Evolutionary conservation across 352 stramenopile genomes (phyloP), one percentile per base, ranked within the genome.

Genomic region (Pythium aristosporum): DNA sequence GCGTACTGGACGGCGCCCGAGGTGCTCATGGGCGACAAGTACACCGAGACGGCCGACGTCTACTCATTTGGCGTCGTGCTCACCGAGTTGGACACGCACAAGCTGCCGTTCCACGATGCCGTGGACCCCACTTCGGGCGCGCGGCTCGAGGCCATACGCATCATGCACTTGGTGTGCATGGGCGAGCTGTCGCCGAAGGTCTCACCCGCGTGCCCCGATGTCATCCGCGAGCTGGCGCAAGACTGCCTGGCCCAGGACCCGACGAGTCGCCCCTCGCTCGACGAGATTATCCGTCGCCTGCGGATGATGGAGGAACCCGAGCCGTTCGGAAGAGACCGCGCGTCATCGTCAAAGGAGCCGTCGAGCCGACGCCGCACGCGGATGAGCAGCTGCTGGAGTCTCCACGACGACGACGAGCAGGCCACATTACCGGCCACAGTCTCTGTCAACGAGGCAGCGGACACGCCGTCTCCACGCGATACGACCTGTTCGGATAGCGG

Each of bases 1-100:
- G 67, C 73, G 1, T 74, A 71, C 37, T 85, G 76, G 76, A 79
- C 71, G 15, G 76, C 76, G 5, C 76, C 76, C 2, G 76, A 85
- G 53, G 73, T 85, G 28, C 63, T 85, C 0, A 44, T 69, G 5
- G 72, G 73, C 16, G 59, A 70, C 37, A 66, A 72, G 51, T 85
- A 85, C 67, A 63, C 67, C 1, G 69, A 78, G 32, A 66, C 54
- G 7, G 66, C 67, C 2, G 72, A 79, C 37, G 61, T 79, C 15
- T 79, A 75, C 41, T 71, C 69, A 32, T 75, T 79, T 30, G 72
- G 72, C n/a, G 67, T 79, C 3, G 46, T 79, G 13, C 59, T 79
- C 0, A 59, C 61, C 5, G 72, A 79, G 43, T 25, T 79, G 1
- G 67, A 77, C 36, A 75, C 72, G 18, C 47, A 63, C 23, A 25